phyloP scores from a whole-genome alignment of 768 basidiomycete genomes.

The Leccinum obscurum region DNA sequence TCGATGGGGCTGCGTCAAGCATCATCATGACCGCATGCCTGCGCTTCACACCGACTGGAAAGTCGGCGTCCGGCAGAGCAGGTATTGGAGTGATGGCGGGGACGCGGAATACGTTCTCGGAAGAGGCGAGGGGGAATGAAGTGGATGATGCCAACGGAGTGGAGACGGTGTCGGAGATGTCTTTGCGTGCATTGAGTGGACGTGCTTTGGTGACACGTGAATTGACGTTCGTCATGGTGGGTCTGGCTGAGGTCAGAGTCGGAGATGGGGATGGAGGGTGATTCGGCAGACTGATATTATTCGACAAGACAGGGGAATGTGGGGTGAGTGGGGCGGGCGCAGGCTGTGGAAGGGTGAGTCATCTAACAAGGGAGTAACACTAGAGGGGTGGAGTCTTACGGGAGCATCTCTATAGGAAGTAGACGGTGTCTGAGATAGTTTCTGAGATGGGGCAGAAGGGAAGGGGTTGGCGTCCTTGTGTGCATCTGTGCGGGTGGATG shows the following conservation, averaged over 20 bases:
- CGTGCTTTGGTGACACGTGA: constrained; percentile 34
- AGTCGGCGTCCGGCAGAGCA: constrained; percentile 34
- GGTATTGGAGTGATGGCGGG: constrained; percentile 27
- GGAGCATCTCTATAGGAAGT: constrained; percentile 20
- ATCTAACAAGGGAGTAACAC: background rate
- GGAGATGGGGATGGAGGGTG: constrained; percentile 32
- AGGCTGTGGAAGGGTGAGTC: constrained; percentile 19
- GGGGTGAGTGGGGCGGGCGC: constrained; percentile 31
- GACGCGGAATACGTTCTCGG: constrained; percentile 32
- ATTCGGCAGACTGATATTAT: constrained; percentile 13
- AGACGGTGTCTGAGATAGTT: constrained; percentile 14
- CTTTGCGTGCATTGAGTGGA: constrained; percentile 29
- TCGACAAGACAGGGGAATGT: constrained; percentile 30
- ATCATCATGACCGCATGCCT: constrained; percentile 80
- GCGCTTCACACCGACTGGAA: constrained; percentile 65
- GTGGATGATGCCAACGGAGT: constrained; percentile 14
- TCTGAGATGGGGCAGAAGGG: constrained; percentile 21
- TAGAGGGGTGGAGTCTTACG: constrained; percentile 32
- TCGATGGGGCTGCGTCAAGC: constrained; percentile 53
- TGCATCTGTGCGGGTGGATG: constrained; percentile 18
- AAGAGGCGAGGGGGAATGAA: constrained; percentile 26
- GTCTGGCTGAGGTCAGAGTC: constrained; percentile 21
- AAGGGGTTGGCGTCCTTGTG: constrained; percentile 22
- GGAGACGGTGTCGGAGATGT: constrained; percentile 22
- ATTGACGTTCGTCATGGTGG: constrained; percentile 11